A percentile compares a stretch with the other conserved stretches of the same genome.
Evolutionary conservation across 2,329 filamentous ascomycete genomes (phyloP).

Genomic region (Colletotrichum tabaci): DNA sequence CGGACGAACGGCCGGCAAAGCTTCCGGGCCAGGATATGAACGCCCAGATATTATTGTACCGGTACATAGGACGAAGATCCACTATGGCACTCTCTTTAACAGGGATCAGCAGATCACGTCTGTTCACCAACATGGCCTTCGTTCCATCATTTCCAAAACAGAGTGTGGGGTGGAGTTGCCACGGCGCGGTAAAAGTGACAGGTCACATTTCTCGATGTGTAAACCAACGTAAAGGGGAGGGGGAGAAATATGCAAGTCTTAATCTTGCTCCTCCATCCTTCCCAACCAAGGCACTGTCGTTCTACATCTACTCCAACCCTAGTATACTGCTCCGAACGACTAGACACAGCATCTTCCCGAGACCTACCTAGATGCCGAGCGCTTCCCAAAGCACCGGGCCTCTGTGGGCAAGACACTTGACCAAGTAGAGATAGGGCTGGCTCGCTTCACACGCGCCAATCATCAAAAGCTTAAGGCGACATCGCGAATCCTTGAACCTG

Average conservation of each 20-base stretch:
- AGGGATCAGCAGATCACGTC: slow-evolving; percentile 40
- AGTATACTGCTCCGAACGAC: background rate
- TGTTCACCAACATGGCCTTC: slow-evolving; percentile 32
- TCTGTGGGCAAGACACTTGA: slow-evolving; percentile 17
- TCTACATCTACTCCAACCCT: background rate
- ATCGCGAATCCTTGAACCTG: background rate
- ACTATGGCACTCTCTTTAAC: slow-evolving; percentile 21
- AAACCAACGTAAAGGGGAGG: slow-evolving; percentile 20
- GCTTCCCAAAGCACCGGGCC: slow-evolving; percentile 26
- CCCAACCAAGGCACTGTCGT: slow-evolving; percentile 27
- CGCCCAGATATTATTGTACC: slow-evolving; percentile 10
- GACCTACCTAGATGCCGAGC: slow-evolving; percentile 20
- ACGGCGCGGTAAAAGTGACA: slow-evolving; percentile 24
- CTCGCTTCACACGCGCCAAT: background rate
- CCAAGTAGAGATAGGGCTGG: slow-evolving; percentile 21
- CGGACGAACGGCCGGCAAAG: slow-evolving; percentile 1
- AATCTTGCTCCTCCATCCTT: slow-evolving; percentile 24
- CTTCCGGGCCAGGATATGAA: slow-evolving; percentile 1
- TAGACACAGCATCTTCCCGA: slow-evolving; percentile 18
- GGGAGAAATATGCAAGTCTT: slow-evolving; percentile 20
- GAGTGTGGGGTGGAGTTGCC: slow-evolving; percentile 23
- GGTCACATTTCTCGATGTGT: slow-evolving; percentile 24
- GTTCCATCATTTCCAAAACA: slow-evolving; percentile 23
- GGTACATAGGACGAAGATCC: slow-evolving; percentile 27
- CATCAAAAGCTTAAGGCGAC: background rate